A percentile compares a stretch with the other conserved stretches of the same genome.
These are phyloP conservation scores for Nannochloris sp. DNA, from an alignment of 139 green algal species.

Conservation along the genomic window DNA sequence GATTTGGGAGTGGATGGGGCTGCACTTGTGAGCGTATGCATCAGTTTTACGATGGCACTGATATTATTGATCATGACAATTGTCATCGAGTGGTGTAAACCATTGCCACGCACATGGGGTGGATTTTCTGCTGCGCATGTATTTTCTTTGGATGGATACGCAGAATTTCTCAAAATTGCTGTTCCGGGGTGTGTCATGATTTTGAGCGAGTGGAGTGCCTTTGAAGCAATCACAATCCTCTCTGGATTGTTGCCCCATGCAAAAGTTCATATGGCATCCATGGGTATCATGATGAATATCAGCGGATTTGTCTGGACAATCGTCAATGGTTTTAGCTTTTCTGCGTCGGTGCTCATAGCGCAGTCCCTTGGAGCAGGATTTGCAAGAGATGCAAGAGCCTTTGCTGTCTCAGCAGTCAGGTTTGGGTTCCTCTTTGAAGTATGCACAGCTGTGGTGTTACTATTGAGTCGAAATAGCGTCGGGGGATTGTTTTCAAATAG, in stretches of 20 bases:
- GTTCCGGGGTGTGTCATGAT: background rate
- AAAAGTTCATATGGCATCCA: background rate
- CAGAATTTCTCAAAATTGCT: background rate
- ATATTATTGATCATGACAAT: background rate
- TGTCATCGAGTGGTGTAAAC: conserved; percentile 3
- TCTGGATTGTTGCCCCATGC: background rate
- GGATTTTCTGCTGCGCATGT: too few relatives aligned
- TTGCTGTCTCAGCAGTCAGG: background rate
- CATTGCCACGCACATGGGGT: too few relatives aligned
- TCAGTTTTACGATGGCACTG: background rate
- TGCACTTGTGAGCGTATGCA: background rate
- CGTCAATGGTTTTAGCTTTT: background rate
- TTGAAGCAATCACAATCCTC: background rate
- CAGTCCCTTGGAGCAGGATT: conserved; percentile 1
- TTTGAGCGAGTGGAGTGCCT: background rate
- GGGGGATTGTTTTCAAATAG: conserved; percentile 1
- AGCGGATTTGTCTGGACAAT: background rate
- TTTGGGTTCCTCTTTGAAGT: conserved; percentile 6
- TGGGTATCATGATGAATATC: conserved; percentile 5
- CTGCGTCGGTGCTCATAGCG: background rate
- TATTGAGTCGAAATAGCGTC: background rate
- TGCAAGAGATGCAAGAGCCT: background rate
- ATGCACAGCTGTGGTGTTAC: background rate
- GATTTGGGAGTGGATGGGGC: conserved; percentile 3
- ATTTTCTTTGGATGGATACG: background rate